Percentiles rank a stretch among this genome's conserved stretches.
phyloP scores from a whole-genome alignment of 352 stramenopile genomes.

The Blastocystis sp. region DNA sequence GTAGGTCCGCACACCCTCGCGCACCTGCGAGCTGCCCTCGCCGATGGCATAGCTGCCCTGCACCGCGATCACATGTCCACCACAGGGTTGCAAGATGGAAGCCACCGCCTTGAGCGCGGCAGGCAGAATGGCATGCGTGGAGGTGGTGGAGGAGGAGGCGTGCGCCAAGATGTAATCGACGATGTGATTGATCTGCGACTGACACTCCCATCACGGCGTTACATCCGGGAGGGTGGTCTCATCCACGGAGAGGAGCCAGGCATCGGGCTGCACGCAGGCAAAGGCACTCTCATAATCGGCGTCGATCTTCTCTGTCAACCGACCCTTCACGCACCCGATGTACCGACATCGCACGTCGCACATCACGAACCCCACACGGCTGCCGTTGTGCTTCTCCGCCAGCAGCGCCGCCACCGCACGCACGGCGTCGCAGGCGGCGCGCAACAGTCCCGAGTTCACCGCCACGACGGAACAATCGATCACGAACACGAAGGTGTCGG shows the following conservation, averaged over 20 bases:
- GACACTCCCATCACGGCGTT: background rate
- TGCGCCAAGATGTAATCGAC: slow-evolving; percentile 4
- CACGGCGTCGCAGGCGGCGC: background rate
- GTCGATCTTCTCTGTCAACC: background rate
- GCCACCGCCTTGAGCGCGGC: slow-evolving; percentile 10
- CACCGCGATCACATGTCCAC: background rate
- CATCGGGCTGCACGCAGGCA: background rate
- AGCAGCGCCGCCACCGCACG: background rate
- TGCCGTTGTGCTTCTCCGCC: background rate
- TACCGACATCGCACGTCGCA: slow-evolving; percentile 28
- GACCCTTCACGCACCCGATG: background rate
- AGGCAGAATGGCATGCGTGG: slow-evolving; percentile 9
- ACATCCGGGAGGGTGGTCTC: background rate
- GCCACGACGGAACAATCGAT: background rate
- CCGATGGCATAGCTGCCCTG: slow-evolving; percentile 1
- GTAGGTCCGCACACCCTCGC: slow-evolving; percentile 18
- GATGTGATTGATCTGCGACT: background rate
- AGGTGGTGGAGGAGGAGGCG: slow-evolving; percentile 6
- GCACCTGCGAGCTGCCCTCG: background rate
- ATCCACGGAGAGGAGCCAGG: background rate
- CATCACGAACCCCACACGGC: slow-evolving; percentile 14
- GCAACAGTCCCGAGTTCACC: slow-evolving; percentile 26
- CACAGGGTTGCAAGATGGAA: background rate
- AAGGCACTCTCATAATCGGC: slow-evolving; percentile 53
- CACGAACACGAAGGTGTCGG: background rate